Evolutionary conservation across 2,329 filamentous ascomycete genomes (phyloP).

Genomic region (Alternaria novae-zelandiae): DNA sequence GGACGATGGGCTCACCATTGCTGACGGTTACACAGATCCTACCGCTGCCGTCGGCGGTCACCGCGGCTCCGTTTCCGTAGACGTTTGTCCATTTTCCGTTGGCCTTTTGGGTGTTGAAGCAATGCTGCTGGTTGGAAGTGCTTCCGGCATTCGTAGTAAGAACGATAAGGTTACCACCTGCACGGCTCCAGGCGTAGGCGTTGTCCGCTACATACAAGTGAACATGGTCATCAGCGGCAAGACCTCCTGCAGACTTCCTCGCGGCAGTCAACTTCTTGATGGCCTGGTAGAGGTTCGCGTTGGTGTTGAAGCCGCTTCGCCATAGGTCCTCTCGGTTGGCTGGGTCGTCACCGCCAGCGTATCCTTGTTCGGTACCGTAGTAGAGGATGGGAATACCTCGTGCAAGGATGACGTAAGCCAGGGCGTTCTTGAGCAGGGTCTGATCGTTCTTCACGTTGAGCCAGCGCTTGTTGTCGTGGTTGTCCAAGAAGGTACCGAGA

Average conservation of each 20-base stretch:
- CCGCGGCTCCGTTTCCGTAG: conserved; percentile 46
- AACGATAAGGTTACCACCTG: conserved; percentile 53
- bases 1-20: conserved; percentile 55
- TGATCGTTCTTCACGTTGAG: conserved; percentile 45
- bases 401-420: conserved; percentile 47
- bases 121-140: conserved; percentile 49
- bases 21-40: conserved; percentile 51
- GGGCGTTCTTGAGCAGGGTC: conserved; percentile 47
- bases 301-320: conserved; percentile 45
- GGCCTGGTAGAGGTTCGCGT: conserved; percentile 36
- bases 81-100: conserved; percentile 52
- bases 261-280: conserved; percentile 35
- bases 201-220: conserved; percentile 53
- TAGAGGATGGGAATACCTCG: conserved; percentile 51
- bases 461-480: conserved; percentile 51
- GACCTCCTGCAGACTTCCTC: conserved; percentile 49
- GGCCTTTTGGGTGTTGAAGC: conserved; percentile 51
- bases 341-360: conserved; percentile 46
- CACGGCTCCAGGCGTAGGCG: conserved; percentile 57
- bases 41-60: conserved; percentile 50
- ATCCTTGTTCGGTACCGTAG: conserved; percentile 49
- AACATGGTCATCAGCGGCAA: conserved; percentile 53
- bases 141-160: conserved; percentile 55
- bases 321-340: conserved; percentile 52
- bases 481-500: conserved; percentile 49